phyloP scores from a whole-genome alignment of 1,284 basidiomycete genomes.

The Puccinia triticina region DNA sequence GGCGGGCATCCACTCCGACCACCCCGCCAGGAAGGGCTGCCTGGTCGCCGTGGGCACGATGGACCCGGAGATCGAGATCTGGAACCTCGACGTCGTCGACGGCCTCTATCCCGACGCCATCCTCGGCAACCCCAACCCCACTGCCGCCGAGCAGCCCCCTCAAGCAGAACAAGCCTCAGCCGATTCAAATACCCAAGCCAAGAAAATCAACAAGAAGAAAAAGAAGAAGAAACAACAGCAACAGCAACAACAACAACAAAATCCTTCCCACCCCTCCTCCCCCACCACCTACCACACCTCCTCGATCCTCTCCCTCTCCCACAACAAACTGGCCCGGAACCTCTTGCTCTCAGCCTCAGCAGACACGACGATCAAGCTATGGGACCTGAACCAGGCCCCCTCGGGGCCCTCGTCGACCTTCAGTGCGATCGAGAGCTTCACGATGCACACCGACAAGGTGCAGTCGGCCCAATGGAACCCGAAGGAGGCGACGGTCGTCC shows the following conservation, averaged over 20 bases:
- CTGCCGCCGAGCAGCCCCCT: slow-evolving; percentile 7
- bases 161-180: background rate
- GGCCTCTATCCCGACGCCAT: slow-evolving; percentile 91
- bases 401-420: slow-evolving; percentile 65
- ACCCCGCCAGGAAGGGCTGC: slow-evolving; percentile 67
- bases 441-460: slow-evolving; percentile 92
- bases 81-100: slow-evolving; percentile 92
- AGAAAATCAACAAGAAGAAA: slow-evolving; percentile 84
- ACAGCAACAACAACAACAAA: background rate
- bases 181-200: slow-evolving; percentile 69
- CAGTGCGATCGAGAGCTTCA: slow-evolving; percentile 78
- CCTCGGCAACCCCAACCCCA: slow-evolving; percentile 66
- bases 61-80: slow-evolving; percentile 98
- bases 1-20: slow-evolving; percentile 61
- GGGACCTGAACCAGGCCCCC: slow-evolving; percentile 77
- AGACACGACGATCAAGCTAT: slow-evolving; percentile 93
- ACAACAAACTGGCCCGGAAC: slow-evolving; percentile 87
- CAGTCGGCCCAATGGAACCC: slow-evolving; percentile 96
- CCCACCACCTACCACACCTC: slow-evolving; percentile 79
- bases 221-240: slow-evolving; percentile 63
- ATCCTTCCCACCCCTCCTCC: background rate
- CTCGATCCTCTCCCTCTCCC: slow-evolving; percentile 85
- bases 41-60: slow-evolving; percentile 96
- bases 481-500: slow-evolving; percentile 78
- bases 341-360: slow-evolving; percentile 89